These are phyloP conservation scores for Melanomma pulvis-pyrius DNA, from an alignment of 495 filamentous ascomycete species.

Conservation along the genomic window DNA sequence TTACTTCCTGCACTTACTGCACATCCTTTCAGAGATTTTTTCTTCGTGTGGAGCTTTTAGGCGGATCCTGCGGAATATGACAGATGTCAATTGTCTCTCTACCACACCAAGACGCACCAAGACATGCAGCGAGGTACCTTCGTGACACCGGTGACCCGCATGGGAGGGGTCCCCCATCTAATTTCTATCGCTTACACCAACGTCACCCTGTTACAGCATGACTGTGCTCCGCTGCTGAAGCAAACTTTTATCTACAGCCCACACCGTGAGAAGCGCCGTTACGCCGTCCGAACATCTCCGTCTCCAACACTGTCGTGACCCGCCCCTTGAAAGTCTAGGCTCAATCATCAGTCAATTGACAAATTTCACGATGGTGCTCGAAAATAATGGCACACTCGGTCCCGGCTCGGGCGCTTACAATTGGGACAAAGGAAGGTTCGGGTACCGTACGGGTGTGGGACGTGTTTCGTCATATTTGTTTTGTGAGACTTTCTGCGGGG, in stretches of 20 bases:
- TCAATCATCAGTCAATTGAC: not conserved
- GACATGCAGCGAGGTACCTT: not conserved
- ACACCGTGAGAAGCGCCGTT: not conserved
- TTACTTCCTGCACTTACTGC: constrained; percentile 3
- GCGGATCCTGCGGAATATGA: not conserved
- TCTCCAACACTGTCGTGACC: not conserved
- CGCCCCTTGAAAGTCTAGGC: not conserved
- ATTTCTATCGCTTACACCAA: constrained; percentile 4
- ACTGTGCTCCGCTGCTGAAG: constrained; percentile 13
- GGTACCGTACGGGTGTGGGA: not conserved
- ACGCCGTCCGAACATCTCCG: not conserved
- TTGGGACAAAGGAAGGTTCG: not conserved
- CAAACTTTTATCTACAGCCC: constrained; percentile 2
- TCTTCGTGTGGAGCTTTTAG: not conserved
- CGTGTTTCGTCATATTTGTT: not conserved
- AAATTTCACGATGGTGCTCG: not conserved
- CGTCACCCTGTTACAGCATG: constrained; percentile 13
- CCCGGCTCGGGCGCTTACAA: not conserved
- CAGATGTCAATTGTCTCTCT: constrained; percentile 13
- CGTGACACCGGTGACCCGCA: constrained; percentile 10
- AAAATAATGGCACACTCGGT: not conserved
- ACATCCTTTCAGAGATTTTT: constrained; percentile 8
- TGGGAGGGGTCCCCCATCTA: not conserved
- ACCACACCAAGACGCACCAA: constrained; percentile 1
- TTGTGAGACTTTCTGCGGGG: not conserved